Evolutionary conservation across 257 asterid genomes (phyloP), one percentile per base, ranked within the genome.

Genomic region (Thymus mandschuricus): DNA sequence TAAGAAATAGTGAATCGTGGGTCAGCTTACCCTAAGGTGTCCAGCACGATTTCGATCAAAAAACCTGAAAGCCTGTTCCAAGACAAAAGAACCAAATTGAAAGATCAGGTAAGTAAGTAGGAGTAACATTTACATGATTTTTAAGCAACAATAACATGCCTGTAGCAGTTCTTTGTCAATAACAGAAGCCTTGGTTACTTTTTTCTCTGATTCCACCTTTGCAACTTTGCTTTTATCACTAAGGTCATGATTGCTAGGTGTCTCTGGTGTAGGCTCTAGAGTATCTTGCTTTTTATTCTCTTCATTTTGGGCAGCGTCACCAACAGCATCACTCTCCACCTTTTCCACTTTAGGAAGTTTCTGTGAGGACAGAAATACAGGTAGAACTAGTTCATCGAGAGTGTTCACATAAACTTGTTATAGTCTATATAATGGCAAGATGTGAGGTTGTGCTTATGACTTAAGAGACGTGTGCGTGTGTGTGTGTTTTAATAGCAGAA

Each of bases 41-140:
- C 99, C 99, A 64, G 78, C 90, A 49, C 97, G 93, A 73, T 88
- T 95, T 35, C 98, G 88, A 56, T 95, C 99, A 76, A 95, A 94
- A 76, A 95, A 95, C 82, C 98, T 89, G 86, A 95, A 95, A 74
- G 99, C 99, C 97, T 92, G 74, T 56, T 51, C 63, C 64, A 70
- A 55, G 70, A 68, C 48, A 63, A 77, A 68, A 45, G 41, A 51
- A 51, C 15, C 6, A 80, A 60, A 27, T n/a, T 41, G 15, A 68
- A 40, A 68, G 64, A 64, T 40, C 50, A 70, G 21, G 61, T 12
- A 60, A 15, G 33, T 54, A 46, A 8, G 1, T 1, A 6, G 5
- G 44, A 10, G 31, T 27, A 43, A 58, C 34, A 70, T 12, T 10
- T 58, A 46, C 5, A 71, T 21, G 49, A 69, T 44, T 52, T 56